Conservation (phyloP, 148 eudicot genomes). For the Chenopodium album region DNA sequence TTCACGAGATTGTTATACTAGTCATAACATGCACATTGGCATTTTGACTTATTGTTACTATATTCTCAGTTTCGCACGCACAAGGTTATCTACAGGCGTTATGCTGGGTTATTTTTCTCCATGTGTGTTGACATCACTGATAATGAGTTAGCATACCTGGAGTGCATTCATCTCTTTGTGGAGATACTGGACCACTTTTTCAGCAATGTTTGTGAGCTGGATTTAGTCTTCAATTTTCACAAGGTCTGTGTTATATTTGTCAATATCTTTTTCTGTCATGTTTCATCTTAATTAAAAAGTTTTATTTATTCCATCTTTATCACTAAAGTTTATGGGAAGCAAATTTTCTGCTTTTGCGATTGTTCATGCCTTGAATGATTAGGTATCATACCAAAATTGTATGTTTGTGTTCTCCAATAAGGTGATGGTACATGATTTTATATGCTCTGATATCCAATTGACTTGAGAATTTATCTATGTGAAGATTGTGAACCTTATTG, state of each 20-base stretch:
- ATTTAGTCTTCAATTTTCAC: constrained; percentile 87
- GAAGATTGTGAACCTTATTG: not conserved
- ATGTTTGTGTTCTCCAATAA: not conserved
- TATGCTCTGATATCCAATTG: not conserved
- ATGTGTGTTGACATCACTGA: constrained; percentile 94
- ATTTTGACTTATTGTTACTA: not conserved
- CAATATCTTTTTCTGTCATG: not conserved
- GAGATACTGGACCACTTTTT: constrained; percentile 98
- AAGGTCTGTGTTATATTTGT: constrained; percentile 32
- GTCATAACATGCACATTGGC: not conserved
- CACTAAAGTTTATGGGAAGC: not conserved
- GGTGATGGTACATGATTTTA: not conserved
- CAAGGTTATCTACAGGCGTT: constrained; percentile 93
- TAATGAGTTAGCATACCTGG: constrained; percentile 91
- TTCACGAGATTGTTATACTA: not conserved
- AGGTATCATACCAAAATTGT: not conserved
- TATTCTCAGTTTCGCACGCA: constrained; percentile 82
- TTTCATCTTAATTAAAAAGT: not conserved
- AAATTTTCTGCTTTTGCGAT: not conserved
- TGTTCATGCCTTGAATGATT: not conserved
- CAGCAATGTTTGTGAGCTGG: constrained; percentile 99
- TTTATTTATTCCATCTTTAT: not conserved
- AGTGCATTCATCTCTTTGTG: constrained; percentile 92
- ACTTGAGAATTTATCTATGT: not conserved
- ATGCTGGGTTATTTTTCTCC: constrained; percentile 96